phyloP scores from a whole-genome alignment of 2,329 filamentous ascomycete species.

The Penicillium brevicompactum region DNA sequence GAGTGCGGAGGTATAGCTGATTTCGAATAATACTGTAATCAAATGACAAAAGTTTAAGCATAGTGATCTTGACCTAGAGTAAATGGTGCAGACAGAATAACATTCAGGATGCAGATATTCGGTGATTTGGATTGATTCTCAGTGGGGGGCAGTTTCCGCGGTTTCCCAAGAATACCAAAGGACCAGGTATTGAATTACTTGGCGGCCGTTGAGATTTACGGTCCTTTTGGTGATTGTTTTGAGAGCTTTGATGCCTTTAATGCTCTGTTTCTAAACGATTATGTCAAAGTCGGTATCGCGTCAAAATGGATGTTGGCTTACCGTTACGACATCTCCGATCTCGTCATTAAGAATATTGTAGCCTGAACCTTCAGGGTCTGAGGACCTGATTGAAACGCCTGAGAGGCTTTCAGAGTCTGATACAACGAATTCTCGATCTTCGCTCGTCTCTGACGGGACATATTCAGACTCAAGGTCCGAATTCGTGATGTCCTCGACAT shows the following conservation, averaged over 20 bases:
- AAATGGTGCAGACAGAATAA: too few species aligned
- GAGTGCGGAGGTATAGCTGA: too few species aligned
- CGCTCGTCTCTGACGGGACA: slow-evolving; percentile 1
- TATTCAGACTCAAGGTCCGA: slow-evolving; percentile 1
- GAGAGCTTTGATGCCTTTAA: background rate
- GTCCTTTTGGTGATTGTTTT: background rate
- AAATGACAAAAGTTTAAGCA: too few species aligned
- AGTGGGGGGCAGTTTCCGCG: too few species aligned
- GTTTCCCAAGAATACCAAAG: background rate
- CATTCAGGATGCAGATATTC: too few species aligned
- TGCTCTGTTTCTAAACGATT: too few species aligned
- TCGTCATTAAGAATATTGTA: too few species aligned
- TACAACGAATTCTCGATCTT: slow-evolving; percentile 1
- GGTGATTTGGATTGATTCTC: too few species aligned
- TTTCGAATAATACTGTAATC: background rate
- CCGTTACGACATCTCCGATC: too few species aligned
- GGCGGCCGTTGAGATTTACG: background rate
- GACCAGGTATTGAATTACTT: background rate
- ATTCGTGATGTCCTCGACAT: background rate
- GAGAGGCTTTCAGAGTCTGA: background rate
- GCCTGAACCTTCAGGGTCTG: background rate
- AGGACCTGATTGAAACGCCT: slow-evolving; percentile 37
- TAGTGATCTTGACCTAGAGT: too few species aligned
- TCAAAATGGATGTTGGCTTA: too few species aligned
- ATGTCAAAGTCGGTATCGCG: too few species aligned